Base-by-base conservation (phyloP, 352 stramenopile genomes). In the Phytophthora macrochlamydospora region DNA sequence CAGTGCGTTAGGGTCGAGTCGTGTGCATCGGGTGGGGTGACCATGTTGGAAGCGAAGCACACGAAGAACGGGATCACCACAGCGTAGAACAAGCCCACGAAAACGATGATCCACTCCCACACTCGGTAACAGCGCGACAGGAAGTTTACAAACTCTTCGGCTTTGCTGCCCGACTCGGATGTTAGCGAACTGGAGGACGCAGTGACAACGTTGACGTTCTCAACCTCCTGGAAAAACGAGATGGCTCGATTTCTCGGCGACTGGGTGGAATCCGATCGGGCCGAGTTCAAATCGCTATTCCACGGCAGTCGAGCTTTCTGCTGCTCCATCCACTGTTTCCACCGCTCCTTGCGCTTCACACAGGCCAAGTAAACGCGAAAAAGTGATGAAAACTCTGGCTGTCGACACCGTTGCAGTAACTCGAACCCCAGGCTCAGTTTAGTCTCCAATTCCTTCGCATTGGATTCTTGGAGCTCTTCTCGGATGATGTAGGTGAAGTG, bases 401-500 rank as follows among this genome's bases (percentile, higher is more conserved):
- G 78, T 8, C 73, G 76, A 7, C 72, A 87, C 11, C 78, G 78
- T 38, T 83, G 74, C 1, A 88, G 50, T 2, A 90, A 45, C 46
- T 89, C 79, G 43, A 87, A 87, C 0, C 75, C 78, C 2, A 91
- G 60, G 24, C 84, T 81, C 1, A 89, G 56, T 31, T 89, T 87
- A 51, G 65, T 89, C 6, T 79, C 79, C 3, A 67, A 75, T 42
- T 90, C 79, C 50, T 84, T 87, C 2, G 76, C 71, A 59, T 82
- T 90, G 5, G 82, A 91, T n/a, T 83, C 76, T 12, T 74, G 67
- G 1, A 91, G 74, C 48, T 89, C 82, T 7, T 75, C 71, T 0
- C 72, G 65, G 14, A 91, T 81, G 71, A 89, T 89, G 42, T 62
- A 45, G 6, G 72, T 64, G 28, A 89, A 91, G n/a, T 91, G 76